Conservation (phyloP, 768 basidiomycete genomes). For the Serendipita indica region DNA sequence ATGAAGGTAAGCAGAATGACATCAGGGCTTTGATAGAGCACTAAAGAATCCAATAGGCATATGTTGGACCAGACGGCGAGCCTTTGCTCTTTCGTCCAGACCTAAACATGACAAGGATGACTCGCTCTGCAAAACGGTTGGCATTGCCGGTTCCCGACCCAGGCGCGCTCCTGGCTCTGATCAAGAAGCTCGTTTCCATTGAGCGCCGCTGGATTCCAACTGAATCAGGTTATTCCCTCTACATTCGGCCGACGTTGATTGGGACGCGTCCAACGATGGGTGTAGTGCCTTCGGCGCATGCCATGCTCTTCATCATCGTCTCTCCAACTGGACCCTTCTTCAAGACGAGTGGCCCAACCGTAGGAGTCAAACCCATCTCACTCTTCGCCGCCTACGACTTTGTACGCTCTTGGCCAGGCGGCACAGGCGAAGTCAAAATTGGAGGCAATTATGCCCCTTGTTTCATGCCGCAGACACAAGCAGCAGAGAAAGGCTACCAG, state of each 20-base stretch:
- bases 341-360: conserved; percentile 19
- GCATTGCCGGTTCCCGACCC: conserved; percentile 52
- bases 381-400: conserved; percentile 60
- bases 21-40: neutral
- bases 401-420: conserved; percentile 76
- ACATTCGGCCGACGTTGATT: conserved; percentile 70
- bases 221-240: conserved; percentile 60
- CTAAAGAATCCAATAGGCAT: conserved; percentile 32
- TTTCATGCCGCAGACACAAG: conserved; percentile 49
- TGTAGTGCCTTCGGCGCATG: conserved; percentile 62
- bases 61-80: conserved; percentile 53
- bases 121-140: conserved; percentile 49
- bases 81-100: conserved; percentile 70
- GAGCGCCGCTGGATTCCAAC: conserved; percentile 81
- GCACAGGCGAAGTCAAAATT: conserved; percentile 49
- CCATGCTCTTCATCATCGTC: conserved; percentile 72
- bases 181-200: conserved; percentile 50
- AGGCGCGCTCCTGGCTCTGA: conserved; percentile 33
- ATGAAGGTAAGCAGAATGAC: conserved; percentile 46
- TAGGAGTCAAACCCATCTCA: conserved; percentile 36
- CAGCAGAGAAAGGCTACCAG: conserved; percentile 51
- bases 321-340: conserved; percentile 47
- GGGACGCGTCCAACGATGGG: conserved; percentile 25
- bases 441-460: conserved; percentile 50
- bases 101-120: conserved; percentile 71